phyloP scores from a whole-genome alignment of 2,329 filamentous ascomycete species.

The Mollisia scopiformis region DNA sequence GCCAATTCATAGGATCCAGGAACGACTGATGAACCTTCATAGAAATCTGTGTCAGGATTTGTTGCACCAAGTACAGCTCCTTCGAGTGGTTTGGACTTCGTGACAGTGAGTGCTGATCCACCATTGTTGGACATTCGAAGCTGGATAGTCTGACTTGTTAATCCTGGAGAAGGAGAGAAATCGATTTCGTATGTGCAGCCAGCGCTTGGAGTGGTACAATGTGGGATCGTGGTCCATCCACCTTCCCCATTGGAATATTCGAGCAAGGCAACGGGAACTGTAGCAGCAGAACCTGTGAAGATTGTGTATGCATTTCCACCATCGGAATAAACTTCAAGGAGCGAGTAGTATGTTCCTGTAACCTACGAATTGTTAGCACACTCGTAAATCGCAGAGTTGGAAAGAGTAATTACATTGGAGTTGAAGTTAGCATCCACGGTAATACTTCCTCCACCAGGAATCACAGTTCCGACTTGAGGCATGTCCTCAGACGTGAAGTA shows the following conservation, averaged over 20 bases:
- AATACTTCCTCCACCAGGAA: constrained; percentile 29
- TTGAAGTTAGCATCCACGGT: constrained; percentile 28
- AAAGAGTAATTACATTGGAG: constrained; percentile 21
- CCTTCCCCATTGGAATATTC: constrained; percentile 16
- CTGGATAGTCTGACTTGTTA: constrained; percentile 25
- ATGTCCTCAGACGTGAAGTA: constrained; percentile 11
- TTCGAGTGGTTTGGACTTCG: constrained; percentile 34
- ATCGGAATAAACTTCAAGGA: constrained; percentile 13
- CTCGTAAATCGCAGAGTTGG: no score
- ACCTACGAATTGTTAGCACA: no score
- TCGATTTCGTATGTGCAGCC: constrained; percentile 12
- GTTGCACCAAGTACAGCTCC: constrained; percentile 28
- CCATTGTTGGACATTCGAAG: constrained; percentile 32
- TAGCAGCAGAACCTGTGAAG: constrained; percentile 14
- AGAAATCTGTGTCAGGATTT: constrained; percentile 26
- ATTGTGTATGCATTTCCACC: constrained; percentile 14
- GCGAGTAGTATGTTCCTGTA: constrained; percentile 12
- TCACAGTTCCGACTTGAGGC: constrained; percentile 24
- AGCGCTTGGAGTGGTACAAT: not conserved
- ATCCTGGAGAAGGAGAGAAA: constrained; percentile 22
- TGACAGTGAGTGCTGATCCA: constrained; percentile 31
- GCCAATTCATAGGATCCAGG: constrained; percentile 22
- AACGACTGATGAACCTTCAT: constrained; percentile 30
- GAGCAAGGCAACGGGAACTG: constrained; percentile 9
- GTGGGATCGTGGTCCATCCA: constrained; percentile 13